These are phyloP conservation scores for Globisporangium yorkense DNA, from an alignment of 352 stramenopile species.

Conservation along the genomic window DNA sequence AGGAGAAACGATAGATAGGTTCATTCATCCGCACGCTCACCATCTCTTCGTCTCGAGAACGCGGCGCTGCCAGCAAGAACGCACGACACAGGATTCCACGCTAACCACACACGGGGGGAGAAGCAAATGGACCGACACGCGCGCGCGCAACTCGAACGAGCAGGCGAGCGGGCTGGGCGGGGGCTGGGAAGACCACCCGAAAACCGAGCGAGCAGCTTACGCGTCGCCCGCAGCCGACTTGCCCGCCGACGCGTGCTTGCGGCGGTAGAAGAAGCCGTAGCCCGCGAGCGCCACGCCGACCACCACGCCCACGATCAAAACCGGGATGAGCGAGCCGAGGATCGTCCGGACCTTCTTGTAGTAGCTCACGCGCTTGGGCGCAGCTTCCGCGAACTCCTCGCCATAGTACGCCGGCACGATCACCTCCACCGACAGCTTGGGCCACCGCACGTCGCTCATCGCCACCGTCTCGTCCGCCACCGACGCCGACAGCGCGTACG, in stretches of 20 bases:
- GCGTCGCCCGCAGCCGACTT: conserved; percentile 13
- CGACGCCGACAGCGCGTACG: conserved; percentile 42
- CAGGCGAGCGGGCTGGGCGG: no score
- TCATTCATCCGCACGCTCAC: no score
- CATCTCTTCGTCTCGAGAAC: no score
- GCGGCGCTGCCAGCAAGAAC: no score
- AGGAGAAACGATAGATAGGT: no score
- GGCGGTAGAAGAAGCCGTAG: conserved; percentile 45
- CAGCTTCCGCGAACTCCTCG: conserved; percentile 40
- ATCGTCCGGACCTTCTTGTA: conserved; percentile 52
- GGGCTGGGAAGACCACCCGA: no score
- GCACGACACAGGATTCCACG: no score
- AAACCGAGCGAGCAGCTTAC: conserved; percentile 1
- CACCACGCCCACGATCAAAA: conserved; percentile 53
- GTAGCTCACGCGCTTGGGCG: conserved; percentile 27
- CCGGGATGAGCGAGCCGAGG: conserved; percentile 48
- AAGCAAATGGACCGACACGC: no score
- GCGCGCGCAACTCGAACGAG: no score
- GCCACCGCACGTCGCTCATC: conserved; percentile 64
- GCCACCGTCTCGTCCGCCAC: conserved; percentile 21
- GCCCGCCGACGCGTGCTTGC: conserved; percentile 12
- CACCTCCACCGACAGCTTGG: conserved; percentile 42
- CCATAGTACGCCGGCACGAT: conserved; percentile 58
- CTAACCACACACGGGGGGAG: no score
- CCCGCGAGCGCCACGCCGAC: conserved; percentile 29